Evolutionary conservation across 83 land plant species (phyloP).

Genomic region (Thuja plicata): DNA sequence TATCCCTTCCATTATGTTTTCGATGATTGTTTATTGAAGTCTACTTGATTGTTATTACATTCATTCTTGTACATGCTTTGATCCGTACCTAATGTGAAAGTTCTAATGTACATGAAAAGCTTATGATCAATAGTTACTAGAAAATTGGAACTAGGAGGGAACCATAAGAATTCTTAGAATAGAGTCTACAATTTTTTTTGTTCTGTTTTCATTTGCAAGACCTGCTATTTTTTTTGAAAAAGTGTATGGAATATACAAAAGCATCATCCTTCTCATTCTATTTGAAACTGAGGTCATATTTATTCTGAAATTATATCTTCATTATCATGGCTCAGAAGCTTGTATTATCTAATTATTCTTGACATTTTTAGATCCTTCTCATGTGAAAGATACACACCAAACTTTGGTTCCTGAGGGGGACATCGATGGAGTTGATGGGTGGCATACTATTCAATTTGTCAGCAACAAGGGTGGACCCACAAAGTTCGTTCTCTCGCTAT

Average conservation of each 20-base stretch:
- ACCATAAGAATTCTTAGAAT: not conserved
- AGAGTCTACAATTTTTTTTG: not conserved
- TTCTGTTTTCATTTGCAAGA: not conserved
- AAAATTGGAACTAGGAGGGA: not conserved
- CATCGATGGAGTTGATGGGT: slow-evolving; percentile 64
- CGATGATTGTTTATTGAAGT: not conserved
- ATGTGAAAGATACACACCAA: slow-evolving; percentile 39
- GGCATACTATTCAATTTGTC: slow-evolving; percentile 80
- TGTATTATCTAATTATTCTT: not conserved
- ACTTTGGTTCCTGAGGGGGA: slow-evolving; percentile 50
- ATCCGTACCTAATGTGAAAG: not conserved
- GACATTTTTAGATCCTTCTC: not conserved
- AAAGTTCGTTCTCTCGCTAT: slow-evolving; percentile 54
- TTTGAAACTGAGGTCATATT: not conserved
- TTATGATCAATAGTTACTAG: not conserved
- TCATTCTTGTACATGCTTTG: not conserved
- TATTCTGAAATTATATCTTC: not conserved
- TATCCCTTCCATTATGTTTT: not conserved
- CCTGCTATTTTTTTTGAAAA: not conserved
- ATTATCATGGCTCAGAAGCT: not conserved
- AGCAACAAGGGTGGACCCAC: slow-evolving; percentile 67
- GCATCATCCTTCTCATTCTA: not conserved
- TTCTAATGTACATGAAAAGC: not conserved
- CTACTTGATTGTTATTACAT: not conserved
- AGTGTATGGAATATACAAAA: not conserved